Evolutionary conservation across 192 early-diverging fungal genomes (phyloP).

Genomic region (Chytriomyces confervae): DNA sequence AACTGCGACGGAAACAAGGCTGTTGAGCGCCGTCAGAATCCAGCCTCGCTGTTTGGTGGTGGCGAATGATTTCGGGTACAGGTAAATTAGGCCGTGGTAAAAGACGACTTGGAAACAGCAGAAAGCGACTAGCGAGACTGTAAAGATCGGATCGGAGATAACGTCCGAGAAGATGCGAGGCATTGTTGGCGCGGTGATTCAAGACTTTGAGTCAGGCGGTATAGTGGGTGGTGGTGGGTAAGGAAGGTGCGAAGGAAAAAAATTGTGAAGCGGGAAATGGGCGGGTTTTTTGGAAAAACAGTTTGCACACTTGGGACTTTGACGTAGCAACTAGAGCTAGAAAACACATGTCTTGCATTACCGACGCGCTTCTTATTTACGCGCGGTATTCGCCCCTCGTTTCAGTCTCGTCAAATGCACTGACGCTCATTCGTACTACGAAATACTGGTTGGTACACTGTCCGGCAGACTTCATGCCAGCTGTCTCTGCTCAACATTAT

Average conservation of each 20-base stretch:
- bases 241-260: not conserved
- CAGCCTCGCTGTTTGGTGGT: constrained; percentile 56
- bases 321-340: no score
- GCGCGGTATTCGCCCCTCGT: not conserved
- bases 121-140: constrained; percentile 19
- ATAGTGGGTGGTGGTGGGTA: not conserved
- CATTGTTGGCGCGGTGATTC: not conserved
- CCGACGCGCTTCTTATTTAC: not conserved
- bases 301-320: no score
- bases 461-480: no score
- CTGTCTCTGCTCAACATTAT: no score
- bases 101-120: constrained; percentile 20
- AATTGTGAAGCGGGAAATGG: not conserved
- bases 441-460: not conserved
- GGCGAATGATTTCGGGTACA: constrained; percentile 37
- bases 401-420: not conserved
- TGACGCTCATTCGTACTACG: not conserved
- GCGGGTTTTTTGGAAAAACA: no score
- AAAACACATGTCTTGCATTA: not conserved
- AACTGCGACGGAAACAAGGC: constrained; percentile 40
- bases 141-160: constrained; percentile 19
- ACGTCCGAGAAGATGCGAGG: constrained; percentile 10
- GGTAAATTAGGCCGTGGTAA: constrained; percentile 12
- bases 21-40: constrained; percentile 51
- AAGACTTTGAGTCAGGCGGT: not conserved